Evolutionary conservation across 352 stramenopile genomes (phyloP), one percentile per base, ranked within the genome.

Genomic region (Pelagophyceae sp.): DNA sequence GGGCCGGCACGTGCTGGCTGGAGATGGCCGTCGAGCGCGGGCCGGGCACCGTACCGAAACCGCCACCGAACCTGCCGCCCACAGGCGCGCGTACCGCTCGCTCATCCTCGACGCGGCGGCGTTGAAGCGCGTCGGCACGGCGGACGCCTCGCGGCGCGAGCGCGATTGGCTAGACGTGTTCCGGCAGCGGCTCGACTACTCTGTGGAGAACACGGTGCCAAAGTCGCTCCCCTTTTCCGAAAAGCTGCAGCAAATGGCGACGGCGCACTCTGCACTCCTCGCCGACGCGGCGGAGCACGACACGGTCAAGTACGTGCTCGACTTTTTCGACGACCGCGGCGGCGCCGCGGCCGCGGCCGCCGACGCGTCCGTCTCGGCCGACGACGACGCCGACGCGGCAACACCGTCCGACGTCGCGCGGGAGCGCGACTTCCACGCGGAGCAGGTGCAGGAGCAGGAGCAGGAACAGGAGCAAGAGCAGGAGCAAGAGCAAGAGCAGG

Each of bases 101-200:
- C 86, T 99, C 45, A 89, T 92, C 37, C 45, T 65, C 64, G 78
- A 85, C 64, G 90, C 90, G 75, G 85, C 87, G 81, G 85, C 90
- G 76, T 80, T 93, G 27, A 89, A 85, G 51, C 86, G 88, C 85
- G 50, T 91, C 90, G 84, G 86, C 85, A 63, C 82, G 77, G 35
- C 84, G 85, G 50, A 78, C 31, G 51, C 72, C 27, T 65, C 75
- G 65, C 25, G 29, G 2, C 32, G 40, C 33, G 31, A 77, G 20
- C 37, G 38, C 31, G 76, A 72, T 50, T 89, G 86, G 54, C 79
- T 96, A 19, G 90, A 95, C 81, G 87, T 94, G 33, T 91, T 96
- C 77, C 87, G 88, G 19, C 90, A 96, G 79, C 83, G 90, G 63
- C 84, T 96, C 38, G 91, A 96, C 82, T 95, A 94, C 78, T 92